Evolutionary conservation across 192 early-diverging fungal genomes (phyloP).

Genomic region (Phlyctochytrium arcticum): DNA sequence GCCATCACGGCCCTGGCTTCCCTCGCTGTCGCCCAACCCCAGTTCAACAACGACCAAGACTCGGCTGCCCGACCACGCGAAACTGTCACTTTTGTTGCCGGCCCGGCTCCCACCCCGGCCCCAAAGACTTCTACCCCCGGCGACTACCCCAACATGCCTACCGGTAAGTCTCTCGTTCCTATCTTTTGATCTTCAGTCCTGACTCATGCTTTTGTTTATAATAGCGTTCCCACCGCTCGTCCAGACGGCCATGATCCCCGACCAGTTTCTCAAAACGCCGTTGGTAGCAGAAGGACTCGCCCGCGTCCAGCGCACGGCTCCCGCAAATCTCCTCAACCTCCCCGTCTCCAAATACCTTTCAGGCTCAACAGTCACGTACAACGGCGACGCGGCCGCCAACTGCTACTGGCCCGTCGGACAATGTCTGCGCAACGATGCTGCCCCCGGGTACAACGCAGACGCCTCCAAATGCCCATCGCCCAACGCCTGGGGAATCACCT

Average conservation of each 20-base stretch:
- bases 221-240: slow-evolving; percentile 10
- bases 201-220: not conserved
- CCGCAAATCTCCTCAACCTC: slow-evolving; percentile 16
- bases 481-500: slow-evolving; percentile 32
- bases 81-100: too few species aligned
- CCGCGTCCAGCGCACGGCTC: slow-evolving; percentile 11
- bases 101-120: too few species aligned
- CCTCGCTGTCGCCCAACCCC: too few species aligned
- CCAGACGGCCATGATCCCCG: slow-evolving; percentile 20
- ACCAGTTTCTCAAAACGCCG: slow-evolving; percentile 3
- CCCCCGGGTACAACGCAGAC: slow-evolving; percentile 21
- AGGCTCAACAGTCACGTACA: slow-evolving; percentile 7
- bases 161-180: not conserved
- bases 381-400: slow-evolving; percentile 9
- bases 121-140: too few species aligned
- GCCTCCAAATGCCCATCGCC: slow-evolving; percentile 3
- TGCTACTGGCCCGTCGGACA: slow-evolving; percentile 27
- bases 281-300: slow-evolving; percentile 15
- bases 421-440: slow-evolving; percentile 7
- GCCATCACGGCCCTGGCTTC: too few species aligned
- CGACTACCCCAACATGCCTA: not conserved
- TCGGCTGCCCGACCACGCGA: too few species aligned
- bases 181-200: not conserved
- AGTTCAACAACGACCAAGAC: too few species aligned
- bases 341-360: slow-evolving; percentile 16